Base-by-base conservation (phyloP, 192 early-diverging fungal genomes). In the Coemansia sp. region DNA sequence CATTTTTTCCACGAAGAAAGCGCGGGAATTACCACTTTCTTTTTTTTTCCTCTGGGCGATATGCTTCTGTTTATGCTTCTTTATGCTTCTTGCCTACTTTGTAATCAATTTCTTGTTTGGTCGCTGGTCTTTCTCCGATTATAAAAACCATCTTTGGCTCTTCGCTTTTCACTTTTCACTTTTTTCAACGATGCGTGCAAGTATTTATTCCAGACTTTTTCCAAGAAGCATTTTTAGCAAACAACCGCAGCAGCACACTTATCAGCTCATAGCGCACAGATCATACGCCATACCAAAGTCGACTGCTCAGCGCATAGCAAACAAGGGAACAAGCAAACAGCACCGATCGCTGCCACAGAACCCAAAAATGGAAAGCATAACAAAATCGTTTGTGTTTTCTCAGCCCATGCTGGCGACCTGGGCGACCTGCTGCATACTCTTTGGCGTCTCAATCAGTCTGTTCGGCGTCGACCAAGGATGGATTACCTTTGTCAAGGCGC, bases 351-450 rank as follows among this genome's bases (percentile, higher is more conserved):
- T 30, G 55, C 29, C 31, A 32, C 31, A 29, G 55, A 29, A 29
- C 11, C 31, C 55, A 4, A 56, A n/a, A 32, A 56, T 56, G 55
- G 55, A 56, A 10, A 32, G 55, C 11, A 16, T 56, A 56, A 25
- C 33, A 50, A 45, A 40, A 17, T 5, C 56, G 1, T 76, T 71
- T 38, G 62, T 76, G 32, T 82, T 82, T 42, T 70, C 74, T 6
- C 62, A 56, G n/a, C 61, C 74, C 8, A 82, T 76, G 79, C 79
- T 82, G 5, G 79, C 71, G 7, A 58, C 71, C 25, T 82, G 79
- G 79, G 79, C 79, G 3, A 63, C 63, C 56, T 76, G 79, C 62
- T 82, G 74, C 65, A 73, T 82, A 30, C 45, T 68, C 17, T 68
- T 82, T 56, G 79, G 79, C 57, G 52, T 71, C 22, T 73, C 79